phyloP scores from a whole-genome alignment of 257 asterid species.

The Capsicum baccatum region DNA sequence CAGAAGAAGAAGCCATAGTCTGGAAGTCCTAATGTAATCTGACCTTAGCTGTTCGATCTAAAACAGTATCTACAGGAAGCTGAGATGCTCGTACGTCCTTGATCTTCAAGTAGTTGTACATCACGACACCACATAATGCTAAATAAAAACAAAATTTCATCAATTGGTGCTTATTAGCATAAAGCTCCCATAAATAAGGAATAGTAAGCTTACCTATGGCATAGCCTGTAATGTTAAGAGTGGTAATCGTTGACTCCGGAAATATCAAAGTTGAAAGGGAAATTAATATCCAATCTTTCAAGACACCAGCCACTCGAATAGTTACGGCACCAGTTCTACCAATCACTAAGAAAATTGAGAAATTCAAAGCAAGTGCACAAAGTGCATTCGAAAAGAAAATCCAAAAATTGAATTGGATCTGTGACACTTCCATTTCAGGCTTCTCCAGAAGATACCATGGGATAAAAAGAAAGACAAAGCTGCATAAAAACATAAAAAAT shows the following conservation, averaged over 20 bases:
- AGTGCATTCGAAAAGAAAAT: slow-evolving; percentile 98
- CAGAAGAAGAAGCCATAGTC: not conserved
- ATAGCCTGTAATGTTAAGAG: slow-evolving; percentile 85
- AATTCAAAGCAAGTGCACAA: slow-evolving; percentile 91
- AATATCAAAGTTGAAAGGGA: slow-evolving; percentile 90
- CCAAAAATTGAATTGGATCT: slow-evolving; percentile 85
- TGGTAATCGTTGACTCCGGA: slow-evolving; percentile 91
- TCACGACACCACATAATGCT: slow-evolving; percentile 90
- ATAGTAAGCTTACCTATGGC: slow-evolving; percentile 70
- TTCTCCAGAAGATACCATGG: slow-evolving; percentile 98
- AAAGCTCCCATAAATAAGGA: slow-evolving; percentile 29
- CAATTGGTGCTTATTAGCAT: slow-evolving; percentile 2
- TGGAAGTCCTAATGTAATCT: not conserved
- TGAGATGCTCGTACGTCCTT: slow-evolving; percentile 63
- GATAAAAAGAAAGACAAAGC: slow-evolving; percentile 85
- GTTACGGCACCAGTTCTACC: slow-evolving; percentile 99
- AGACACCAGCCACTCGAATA: slow-evolving; percentile 94
- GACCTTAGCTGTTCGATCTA: slow-evolving; percentile 67
- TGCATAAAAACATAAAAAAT: slow-evolving; percentile 47
- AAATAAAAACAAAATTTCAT: slow-evolving; percentile 37
- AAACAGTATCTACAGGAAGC: slow-evolving; percentile 48
- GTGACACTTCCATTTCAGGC: slow-evolving; percentile 92
- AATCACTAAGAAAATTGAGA: slow-evolving; percentile 89
- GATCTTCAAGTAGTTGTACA: slow-evolving; percentile 72
- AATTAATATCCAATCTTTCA: slow-evolving; percentile 97